Percentiles rank a stretch among this genome's conserved stretches.
These are phyloP conservation scores for Neonectria faginata DNA, from an alignment of 2,329 filamentous ascomycete species.

Conservation along the genomic window DNA sequence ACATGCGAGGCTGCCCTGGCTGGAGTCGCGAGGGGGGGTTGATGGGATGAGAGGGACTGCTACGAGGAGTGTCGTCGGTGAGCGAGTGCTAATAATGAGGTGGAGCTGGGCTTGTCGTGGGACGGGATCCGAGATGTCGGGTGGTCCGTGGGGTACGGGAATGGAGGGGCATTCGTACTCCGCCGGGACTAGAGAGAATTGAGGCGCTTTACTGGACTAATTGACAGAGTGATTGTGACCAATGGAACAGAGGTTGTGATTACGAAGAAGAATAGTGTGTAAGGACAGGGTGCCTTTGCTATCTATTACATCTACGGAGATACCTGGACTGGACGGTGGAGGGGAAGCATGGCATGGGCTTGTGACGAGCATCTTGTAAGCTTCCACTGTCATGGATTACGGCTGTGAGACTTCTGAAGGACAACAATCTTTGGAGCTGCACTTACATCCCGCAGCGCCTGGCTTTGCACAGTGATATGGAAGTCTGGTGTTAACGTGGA, in stretches of 20 bases:
- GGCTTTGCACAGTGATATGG: background rate
- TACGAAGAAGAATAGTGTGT: background rate
- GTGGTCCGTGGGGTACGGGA: slow-evolving; percentile 15
- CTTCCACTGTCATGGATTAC: background rate
- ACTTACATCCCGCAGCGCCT: background rate
- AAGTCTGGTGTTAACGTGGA: background rate
- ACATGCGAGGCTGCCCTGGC: slow-evolving; percentile 34
- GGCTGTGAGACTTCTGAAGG: background rate
- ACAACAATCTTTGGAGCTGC: background rate
- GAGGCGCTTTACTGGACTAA: background rate
- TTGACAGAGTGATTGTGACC: background rate
- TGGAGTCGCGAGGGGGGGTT: background rate
- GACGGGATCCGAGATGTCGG: slow-evolving; percentile 4
- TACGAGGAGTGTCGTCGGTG: slow-evolving; percentile 5
- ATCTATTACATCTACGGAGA: too few species aligned
- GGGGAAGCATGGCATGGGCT: background rate
- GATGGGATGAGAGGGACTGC: background rate
- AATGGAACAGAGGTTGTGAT: background rate
- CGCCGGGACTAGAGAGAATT: background rate
- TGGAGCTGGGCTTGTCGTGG: slow-evolving; percentile 16
- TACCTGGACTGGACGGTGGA: background rate
- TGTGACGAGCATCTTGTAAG: background rate
- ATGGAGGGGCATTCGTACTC: background rate
- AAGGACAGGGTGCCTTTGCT: background rate
- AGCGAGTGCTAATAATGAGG: slow-evolving; percentile 3